Base-by-base conservation (phyloP, 495 filamentous ascomycete genomes). In the Hamigera avellanea region DNA sequence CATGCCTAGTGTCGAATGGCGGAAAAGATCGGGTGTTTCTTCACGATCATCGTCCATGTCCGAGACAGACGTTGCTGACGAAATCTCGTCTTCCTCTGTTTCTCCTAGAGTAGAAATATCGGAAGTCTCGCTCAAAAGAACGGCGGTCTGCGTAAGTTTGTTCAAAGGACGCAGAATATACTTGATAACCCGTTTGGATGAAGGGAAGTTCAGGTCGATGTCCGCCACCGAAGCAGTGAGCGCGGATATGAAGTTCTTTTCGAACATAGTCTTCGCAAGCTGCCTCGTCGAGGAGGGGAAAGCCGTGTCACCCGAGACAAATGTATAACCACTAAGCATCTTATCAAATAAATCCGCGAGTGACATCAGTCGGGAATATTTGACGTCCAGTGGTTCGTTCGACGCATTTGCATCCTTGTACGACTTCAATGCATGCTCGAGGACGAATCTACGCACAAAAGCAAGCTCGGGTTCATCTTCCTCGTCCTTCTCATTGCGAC, bases 21-120 rank as follows among this genome's bases (percentile, higher is more conserved):
- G 80, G 61, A 94, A 96, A 6, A 99, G 74, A 63, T 99, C 93
- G 14, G 91, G 91, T 6, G 93, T 96, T 53, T 96, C 89, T 54
- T 96, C 91, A 14, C 93, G 83, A 39, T 85, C 80, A 48, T 87
- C 83, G 19, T 87, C 85, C 21, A 83, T 63, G 35, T 93, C 85
- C 6, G 86, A 93, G 29, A 93, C 74, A 0, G 91, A 95, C 8
- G 88, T 87, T 17, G 89, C 80, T 14, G 86, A 86, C 5, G 81
- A 82, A 18, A 94, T 86, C 26, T 95, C 93, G 36, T 93, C 88
- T 26, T 93, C 88, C 21, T 85, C 73, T 4, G 70, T 73, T 40
- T 83, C 78, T 12, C 78, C 78, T 19, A 76, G 64, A 18, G 73
- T 66, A 2, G 75, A 72, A 31, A 88, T 75, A 41, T 86, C 84